Conservation (phyloP, 306 rosid species). For the Vigna nakashimae region DNA sequence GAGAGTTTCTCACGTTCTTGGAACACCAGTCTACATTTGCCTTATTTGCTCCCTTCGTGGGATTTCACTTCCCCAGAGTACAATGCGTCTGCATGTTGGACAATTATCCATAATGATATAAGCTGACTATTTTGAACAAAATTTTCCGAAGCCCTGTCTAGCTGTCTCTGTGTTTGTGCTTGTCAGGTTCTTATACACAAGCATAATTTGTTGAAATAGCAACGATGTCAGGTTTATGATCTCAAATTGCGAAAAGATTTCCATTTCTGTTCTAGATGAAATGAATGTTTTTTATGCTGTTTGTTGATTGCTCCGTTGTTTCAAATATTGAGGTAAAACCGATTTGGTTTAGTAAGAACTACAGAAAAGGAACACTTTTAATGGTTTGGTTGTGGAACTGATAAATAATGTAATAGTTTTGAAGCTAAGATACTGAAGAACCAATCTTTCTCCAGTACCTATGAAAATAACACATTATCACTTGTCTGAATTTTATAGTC, state of each 20-base stretch:
- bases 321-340: neutral
- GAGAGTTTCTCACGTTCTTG: neutral
- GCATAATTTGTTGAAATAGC: no score
- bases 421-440: neutral
- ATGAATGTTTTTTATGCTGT: conserved; percentile 2
- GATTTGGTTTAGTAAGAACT: neutral
- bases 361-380: neutral
- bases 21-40: neutral
- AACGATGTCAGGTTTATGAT: neutral
- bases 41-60: neutral
- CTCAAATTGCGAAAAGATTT: neutral
- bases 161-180: neutral
- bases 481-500: neutral
- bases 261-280: neutral
- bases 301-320: conserved; percentile 30
- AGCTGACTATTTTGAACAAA: neutral
- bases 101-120: neutral
- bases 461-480: neutral
- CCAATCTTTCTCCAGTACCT: neutral
- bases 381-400: neutral
- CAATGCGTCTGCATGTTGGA: neutral
- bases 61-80: neutral
- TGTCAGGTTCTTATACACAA: neutral
- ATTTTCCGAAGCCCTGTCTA: neutral
- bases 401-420: neutral